Conservation (phyloP, 768 basidiomycete species). For the Baorangia bicolor region DNA sequence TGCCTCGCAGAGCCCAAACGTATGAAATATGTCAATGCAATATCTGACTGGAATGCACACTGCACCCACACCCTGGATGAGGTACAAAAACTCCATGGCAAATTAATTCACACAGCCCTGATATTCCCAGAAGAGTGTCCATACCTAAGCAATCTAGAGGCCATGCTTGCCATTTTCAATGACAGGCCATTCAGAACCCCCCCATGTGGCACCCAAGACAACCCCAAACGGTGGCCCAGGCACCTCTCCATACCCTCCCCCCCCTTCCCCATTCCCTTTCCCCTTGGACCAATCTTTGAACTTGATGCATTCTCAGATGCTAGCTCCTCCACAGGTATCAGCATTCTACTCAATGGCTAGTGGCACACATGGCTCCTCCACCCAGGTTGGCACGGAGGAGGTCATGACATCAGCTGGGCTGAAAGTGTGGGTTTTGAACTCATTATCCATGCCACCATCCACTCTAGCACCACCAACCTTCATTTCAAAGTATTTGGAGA, state of each 20-base stretch:
- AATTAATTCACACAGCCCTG: background rate
- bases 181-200: background rate
- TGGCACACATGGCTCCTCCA: background rate
- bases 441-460: too few relatives aligned
- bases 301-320: background rate
- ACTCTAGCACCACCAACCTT: too few relatives aligned
- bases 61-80: background rate
- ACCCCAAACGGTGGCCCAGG: background rate
- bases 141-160: too few relatives aligned
- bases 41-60: background rate
- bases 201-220: background rate
- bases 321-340: background rate
- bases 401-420: too few relatives aligned
- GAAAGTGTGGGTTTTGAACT: too few relatives aligned
- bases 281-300: background rate
- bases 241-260: background rate
- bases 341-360: background rate
- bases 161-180: background rate
- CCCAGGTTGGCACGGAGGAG: too few relatives aligned
- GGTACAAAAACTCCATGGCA: background rate
- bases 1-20: background rate
- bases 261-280: background rate
- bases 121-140: background rate
- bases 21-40: background rate
- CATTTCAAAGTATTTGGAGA: too few relatives aligned